A percentile compares a stretch with the other conserved stretches of the same genome.
These are phyloP conservation scores for Verticillium tricorpus DNA, from an alignment of 2,329 filamentous ascomycete species.

Conservation along the genomic window DNA sequence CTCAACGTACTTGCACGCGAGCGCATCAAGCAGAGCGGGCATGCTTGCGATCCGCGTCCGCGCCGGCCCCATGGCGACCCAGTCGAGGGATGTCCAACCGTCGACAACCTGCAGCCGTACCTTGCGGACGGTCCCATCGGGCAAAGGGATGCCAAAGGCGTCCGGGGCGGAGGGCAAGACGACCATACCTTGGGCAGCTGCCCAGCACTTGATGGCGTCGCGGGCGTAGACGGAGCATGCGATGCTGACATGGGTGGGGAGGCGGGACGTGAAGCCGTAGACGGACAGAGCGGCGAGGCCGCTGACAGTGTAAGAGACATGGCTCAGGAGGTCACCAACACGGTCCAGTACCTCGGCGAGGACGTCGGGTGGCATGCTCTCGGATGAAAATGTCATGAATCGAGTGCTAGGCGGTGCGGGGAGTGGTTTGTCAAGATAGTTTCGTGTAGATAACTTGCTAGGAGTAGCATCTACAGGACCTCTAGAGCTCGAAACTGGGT, in stretches of 20 bases:
- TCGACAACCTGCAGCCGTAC: constrained; percentile 32
- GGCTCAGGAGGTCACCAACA: constrained; percentile 33
- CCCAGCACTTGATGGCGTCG: constrained; percentile 36
- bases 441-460: too few relatives aligned
- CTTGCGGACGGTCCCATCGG: constrained; percentile 22
- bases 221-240: constrained; percentile 31
- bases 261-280: constrained; percentile 31
- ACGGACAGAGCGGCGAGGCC: constrained; percentile 39
- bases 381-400: background rate
- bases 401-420: constrained; percentile 3
- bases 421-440: background rate
- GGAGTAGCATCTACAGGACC: too few relatives aligned
- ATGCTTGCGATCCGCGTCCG: constrained; percentile 25
- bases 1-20: constrained; percentile 27
- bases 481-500: too few relatives aligned
- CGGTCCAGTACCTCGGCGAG: constrained; percentile 31
- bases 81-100: constrained; percentile 15
- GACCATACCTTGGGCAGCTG: constrained; percentile 25
- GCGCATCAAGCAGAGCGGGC: constrained; percentile 25
- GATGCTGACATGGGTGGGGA: constrained; percentile 31
- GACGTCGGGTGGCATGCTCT: constrained; percentile 20
- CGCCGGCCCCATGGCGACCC: constrained; percentile 6
- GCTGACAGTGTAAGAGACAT: constrained; percentile 41
- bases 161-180: constrained; percentile 24
- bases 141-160: constrained; percentile 39